Evolutionary conservation across 805 yeast species (phyloP).

Genomic region (Wickerhamomyces queroliae): DNA sequence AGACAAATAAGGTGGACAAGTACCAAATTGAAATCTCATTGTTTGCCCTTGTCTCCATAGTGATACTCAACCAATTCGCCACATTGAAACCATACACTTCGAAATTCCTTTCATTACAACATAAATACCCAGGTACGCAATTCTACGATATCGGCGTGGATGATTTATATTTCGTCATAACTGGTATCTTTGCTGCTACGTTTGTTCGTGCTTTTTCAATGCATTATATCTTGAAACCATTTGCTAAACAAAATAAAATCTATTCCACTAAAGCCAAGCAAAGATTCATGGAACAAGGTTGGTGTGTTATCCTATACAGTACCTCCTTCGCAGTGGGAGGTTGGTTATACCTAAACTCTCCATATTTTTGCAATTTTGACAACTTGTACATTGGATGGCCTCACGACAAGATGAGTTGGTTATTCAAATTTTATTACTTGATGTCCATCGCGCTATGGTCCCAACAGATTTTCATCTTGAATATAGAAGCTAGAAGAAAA

Average conservation of each 20-base stretch:
- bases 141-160: conserved; percentile 50
- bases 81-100: conserved; percentile 21
- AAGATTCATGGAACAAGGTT: conserved; percentile 84
- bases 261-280: conserved; percentile 43
- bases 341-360: conserved; percentile 48
- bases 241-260: conserved; percentile 43
- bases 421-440: conserved; percentile 65
- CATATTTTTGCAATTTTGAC: conserved; percentile 54
- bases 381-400: conserved; percentile 71
- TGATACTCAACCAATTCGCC: conserved; percentile 22
- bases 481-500: conserved; percentile 74
- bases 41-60: conserved; percentile 14
- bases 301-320: conserved; percentile 62
- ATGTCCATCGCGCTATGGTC: conserved; percentile 73
- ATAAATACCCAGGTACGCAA: conserved; percentile 23
- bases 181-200: conserved; percentile 50
- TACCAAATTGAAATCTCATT: conserved; percentile 25
- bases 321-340: conserved; percentile 52
- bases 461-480: conserved; percentile 70
- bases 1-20: conserved; percentile 17
- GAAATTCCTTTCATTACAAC: conserved; percentile 37
- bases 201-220: conserved; percentile 57
- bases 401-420: conserved; percentile 46
- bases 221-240: conserved; percentile 50
- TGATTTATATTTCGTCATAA: conserved; percentile 48